phyloP scores from a whole-genome alignment of 148 eudicot species.

The Rhododendron vialii region DNA sequence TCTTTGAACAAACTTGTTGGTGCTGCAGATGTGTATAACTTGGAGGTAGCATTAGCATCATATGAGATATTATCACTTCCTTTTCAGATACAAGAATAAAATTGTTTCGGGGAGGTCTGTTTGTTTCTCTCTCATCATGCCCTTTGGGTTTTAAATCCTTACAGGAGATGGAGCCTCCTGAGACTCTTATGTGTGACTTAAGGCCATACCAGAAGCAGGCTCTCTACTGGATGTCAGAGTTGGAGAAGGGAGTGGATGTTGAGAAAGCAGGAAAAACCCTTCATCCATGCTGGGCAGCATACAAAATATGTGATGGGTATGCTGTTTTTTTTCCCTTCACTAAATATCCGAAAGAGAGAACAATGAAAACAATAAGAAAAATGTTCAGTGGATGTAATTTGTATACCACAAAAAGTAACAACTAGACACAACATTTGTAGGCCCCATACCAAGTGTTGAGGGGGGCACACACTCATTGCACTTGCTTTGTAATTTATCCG shows the following conservation, averaged over 20 bases:
- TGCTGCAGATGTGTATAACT: conserved; percentile 48
- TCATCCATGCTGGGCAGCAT: conserved; percentile 76
- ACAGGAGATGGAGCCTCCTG: conserved; percentile 66
- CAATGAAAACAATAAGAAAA: background rate
- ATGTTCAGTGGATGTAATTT: background rate
- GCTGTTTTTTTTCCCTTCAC: conserved; percentile 3
- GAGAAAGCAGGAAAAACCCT: conserved; percentile 54
- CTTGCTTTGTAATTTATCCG: background rate
- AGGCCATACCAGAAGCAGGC: conserved; percentile 80
- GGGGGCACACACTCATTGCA: background rate
- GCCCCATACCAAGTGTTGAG: background rate
- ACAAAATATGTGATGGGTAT: conserved; percentile 50
- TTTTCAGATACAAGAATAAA: background rate
- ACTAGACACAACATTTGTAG: background rate
- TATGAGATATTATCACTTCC: background rate
- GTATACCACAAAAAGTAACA: background rate
- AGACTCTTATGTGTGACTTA: conserved; percentile 49
- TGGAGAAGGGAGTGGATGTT: conserved; percentile 41
- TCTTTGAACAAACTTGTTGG: conserved; percentile 68
- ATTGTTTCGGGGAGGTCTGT: background rate
- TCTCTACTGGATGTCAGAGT: conserved; percentile 58
- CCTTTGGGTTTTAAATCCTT: background rate
- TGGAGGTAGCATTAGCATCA: conserved; percentile 41
- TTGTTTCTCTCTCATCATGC: background rate
- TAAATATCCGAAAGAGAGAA: background rate